These are phyloP conservation scores for Aspergillus taichungensis DNA, from an alignment of 495 filamentous ascomycete genomes.

Conservation along the genomic window DNA sequence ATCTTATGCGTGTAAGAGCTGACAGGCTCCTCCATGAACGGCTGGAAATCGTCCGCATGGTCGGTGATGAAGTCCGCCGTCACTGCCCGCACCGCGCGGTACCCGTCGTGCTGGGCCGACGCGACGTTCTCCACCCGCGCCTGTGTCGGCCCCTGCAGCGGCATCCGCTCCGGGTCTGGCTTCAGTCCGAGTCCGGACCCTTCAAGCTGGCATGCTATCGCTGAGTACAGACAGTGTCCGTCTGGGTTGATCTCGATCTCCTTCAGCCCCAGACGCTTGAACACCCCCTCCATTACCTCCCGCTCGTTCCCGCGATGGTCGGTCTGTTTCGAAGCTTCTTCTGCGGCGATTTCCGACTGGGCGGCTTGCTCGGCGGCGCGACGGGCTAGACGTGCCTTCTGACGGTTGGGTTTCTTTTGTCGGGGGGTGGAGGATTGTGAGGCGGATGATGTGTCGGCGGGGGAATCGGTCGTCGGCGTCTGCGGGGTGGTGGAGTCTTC, in stretches of 20 bases:
- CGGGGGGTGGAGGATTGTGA: slow-evolving; percentile 10
- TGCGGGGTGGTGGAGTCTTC: not conserved
- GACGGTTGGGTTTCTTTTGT: slow-evolving; percentile 72
- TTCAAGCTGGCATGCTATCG: slow-evolving; percentile 74
- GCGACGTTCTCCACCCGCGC: slow-evolving; percentile 36
- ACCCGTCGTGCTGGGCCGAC: slow-evolving; percentile 35
- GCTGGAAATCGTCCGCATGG: slow-evolving; percentile 51
- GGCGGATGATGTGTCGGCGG: slow-evolving; percentile 3
- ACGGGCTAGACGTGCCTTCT: slow-evolving; percentile 83
- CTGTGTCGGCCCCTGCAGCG: slow-evolving; percentile 26
- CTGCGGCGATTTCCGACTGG: slow-evolving; percentile 51
- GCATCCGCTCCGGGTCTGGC: slow-evolving; percentile 35
- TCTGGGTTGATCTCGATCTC: slow-evolving; percentile 82
- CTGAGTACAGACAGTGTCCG: slow-evolving; percentile 93
- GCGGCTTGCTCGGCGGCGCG: slow-evolving; percentile 77
- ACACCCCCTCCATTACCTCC: slow-evolving; percentile 54
- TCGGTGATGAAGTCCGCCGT: slow-evolving; percentile 48
- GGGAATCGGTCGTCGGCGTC: slow-evolving; percentile 5
- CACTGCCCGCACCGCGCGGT: slow-evolving; percentile 39
- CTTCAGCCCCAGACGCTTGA: slow-evolving; percentile 50
- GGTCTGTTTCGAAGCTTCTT: slow-evolving; percentile 65
- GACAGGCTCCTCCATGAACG: slow-evolving; percentile 78
- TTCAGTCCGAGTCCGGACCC: slow-evolving; percentile 34
- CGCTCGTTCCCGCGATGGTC: slow-evolving; percentile 68
- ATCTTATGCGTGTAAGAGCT: slow-evolving; percentile 67